A percentile compares a stretch with the other conserved stretches of the same genome.
Evolutionary conservation across 2,329 filamentous ascomycete species (phyloP).

Genomic region (Neonectria ditissima): DNA sequence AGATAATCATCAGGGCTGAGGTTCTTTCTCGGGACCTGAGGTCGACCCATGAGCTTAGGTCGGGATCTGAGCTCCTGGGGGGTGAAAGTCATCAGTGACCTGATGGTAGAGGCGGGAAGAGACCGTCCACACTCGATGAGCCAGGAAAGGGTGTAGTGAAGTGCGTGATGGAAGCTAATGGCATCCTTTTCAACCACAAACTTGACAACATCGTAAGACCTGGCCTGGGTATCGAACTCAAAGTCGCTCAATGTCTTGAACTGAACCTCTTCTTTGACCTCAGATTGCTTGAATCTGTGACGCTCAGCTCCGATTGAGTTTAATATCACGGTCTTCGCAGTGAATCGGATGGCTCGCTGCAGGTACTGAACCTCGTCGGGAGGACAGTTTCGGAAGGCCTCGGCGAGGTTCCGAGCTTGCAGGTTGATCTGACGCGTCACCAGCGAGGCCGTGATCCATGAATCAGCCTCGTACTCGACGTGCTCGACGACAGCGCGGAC

Average conservation of each 20-base stretch:
- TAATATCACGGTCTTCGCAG: conserved; percentile 86
- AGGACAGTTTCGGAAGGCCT: conserved; percentile 80
- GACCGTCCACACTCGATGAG: conserved; percentile 88
- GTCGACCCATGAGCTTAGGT: conserved; percentile 71
- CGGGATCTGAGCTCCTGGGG: conserved; percentile 75
- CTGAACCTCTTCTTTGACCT: conserved; percentile 86
- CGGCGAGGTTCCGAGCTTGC: conserved; percentile 87
- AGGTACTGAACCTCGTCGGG: conserved; percentile 75
- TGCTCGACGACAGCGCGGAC: conserved; percentile 91
- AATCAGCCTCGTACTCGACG: conserved; percentile 97
- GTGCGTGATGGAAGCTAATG: conserved; percentile 96
- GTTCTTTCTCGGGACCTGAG: conserved; percentile 67
- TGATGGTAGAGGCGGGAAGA: conserved; percentile 76
- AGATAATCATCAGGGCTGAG: conserved; percentile 81
- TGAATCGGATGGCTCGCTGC: conserved; percentile 76
- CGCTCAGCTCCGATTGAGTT: conserved; percentile 93
- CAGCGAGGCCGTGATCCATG: conserved; percentile 96
- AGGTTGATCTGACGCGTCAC: conserved; percentile 96
- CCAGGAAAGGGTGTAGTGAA: conserved; percentile 98
- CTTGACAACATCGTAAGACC: conserved; percentile 78
- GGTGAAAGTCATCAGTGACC: conserved; percentile 77
- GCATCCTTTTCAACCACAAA: conserved; percentile 90
- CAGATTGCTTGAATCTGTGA: conserved; percentile 83
- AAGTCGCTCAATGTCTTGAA: conserved; percentile 85
- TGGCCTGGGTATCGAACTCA: conserved; percentile 76